Percentiles rank a stretch among this genome's conserved stretches.
These are phyloP conservation scores for Amanita fuliginea DNA, from an alignment of 768 basidiomycete species.

Conservation along the genomic window DNA sequence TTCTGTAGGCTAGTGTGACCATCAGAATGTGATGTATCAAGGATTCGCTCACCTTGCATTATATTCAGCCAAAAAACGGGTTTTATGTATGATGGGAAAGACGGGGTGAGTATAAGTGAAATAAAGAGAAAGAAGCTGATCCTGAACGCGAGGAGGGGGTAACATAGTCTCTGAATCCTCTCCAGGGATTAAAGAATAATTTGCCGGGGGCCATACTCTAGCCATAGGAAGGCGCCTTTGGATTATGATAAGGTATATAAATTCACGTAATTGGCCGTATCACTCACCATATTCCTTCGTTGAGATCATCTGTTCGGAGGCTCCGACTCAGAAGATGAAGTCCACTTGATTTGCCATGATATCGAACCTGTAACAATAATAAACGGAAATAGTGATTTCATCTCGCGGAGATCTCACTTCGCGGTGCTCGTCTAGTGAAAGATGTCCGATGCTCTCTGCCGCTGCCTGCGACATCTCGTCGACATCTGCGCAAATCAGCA, in stretches of 20 bases:
- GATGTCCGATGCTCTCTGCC: slow-evolving; percentile 50
- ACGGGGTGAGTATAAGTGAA: slow-evolving; percentile 79
- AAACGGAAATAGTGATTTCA: neutral
- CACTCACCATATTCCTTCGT: slow-evolving; percentile 54
- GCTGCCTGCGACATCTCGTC: slow-evolving; percentile 33
- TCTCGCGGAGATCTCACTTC: slow-evolving; percentile 33
- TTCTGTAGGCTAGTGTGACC: neutral
- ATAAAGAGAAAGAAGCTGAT: slow-evolving; percentile 61
- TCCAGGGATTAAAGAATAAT: slow-evolving; percentile 26
- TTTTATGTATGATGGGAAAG: slow-evolving; percentile 73
- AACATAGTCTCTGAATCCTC: slow-evolving; percentile 40
- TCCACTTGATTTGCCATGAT: slow-evolving; percentile 71
- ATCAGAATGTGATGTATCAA: neutral
- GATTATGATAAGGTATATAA: neutral
- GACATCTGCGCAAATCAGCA: slow-evolving; percentile 16
- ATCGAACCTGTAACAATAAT: slow-evolving; percentile 51
- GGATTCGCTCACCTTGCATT: slow-evolving; percentile 27
- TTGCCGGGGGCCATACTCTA: slow-evolving; percentile 58
- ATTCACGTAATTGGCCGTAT: slow-evolving; percentile 3
- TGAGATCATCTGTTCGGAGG: slow-evolving; percentile 55
- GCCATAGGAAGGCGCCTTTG: slow-evolving; percentile 64
- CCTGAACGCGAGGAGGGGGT: slow-evolving; percentile 53
- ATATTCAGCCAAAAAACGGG: slow-evolving; percentile 57
- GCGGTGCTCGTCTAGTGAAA: slow-evolving; percentile 68
- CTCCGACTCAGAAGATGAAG: slow-evolving; percentile 62